Evolutionary conservation across 169 alveolate genomes (phyloP), one percentile per base, ranked within the genome.

Genomic region (Eimeria maxima): DNA sequence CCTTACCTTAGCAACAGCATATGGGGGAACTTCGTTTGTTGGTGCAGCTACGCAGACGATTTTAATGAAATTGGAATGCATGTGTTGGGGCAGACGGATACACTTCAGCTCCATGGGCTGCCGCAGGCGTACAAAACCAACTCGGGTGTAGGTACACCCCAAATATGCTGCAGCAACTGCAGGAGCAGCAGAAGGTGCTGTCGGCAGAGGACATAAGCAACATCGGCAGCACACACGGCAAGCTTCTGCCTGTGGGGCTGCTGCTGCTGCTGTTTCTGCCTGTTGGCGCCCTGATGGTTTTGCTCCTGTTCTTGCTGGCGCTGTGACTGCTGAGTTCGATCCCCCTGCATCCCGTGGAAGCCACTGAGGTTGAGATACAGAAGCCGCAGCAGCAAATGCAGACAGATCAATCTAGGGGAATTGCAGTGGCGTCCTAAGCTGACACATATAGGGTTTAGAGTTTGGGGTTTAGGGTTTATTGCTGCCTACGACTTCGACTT

Each of bases 141-240:
- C 81, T 71, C 81, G 81, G 81, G 81, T 71, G 81, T 71, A 71
- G 5, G 81, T 10, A 29, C 81, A 71, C 44, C 81, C 18, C 47
- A 71, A 8, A 8, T 71, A 71, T 20, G 81, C 81, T 2, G 81
- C 81, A 71, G 81, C 81, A 71, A 10, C 81, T 29, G 47, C 44
- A 29, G 81, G 45, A 71, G 81, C 22, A 71, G 81, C 38, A 5
- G 47, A 18, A 18, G 81, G 38, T 13, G 71, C 71, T 20, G 71
- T 5, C 18, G 71, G 29, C 71, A 60, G 29, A 24, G 71, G 71
- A 7, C 71, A 60, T 18, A 18, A 60, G 29, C 22, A 18, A 42
- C 81, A 71, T 27, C 81, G 44, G 18, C 81, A 71, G 81, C 81
- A 71, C 18, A 22, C 44, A 42, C 42, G 18, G 71, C 71, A 60